Evolutionary conservation across 768 basidiomycete genomes (phyloP), one percentile per base, ranked within the genome.

Genomic region (Gautieria morchelliformis): DNA sequence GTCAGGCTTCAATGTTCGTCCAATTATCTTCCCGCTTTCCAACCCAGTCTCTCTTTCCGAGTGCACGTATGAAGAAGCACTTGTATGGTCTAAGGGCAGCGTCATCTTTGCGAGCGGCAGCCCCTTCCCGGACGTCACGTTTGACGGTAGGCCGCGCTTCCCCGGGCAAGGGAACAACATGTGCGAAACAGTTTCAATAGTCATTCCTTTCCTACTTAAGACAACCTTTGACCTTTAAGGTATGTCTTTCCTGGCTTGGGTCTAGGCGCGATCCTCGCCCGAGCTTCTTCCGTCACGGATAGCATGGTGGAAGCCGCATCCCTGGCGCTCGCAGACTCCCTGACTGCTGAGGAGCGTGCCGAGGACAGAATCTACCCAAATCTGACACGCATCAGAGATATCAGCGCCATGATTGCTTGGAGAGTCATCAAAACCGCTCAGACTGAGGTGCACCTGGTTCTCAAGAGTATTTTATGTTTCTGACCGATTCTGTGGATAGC

Each of bases 121-220:
- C 33, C 93, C 93, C 3, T 96, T 93, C 80, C 78, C 81, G 14
- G 74, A 78, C 47, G 75, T 84, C 61, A 64, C 70, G 56, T 85
- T 75, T 71, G 69, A 76, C 37, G 83, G 82, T 32, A 74, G 72
- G 53, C 75, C 62, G 35, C 72, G 85, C 62, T 83, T 85, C 61
- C 84, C 93, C 2, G 89, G 90, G 22, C 94, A 96, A 71, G 93
- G 93, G 27, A 96, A 95, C 69, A 97, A 95, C 70, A 93, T 93
- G 89, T 89, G 14, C 35, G 35, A 37, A 37, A 37, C 87, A 68
- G 86, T 87, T 85, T 76, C 83, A 83, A 15, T 22, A 33, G 33
- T 20, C 42, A 15, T 27, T 8, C 17, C 6, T 32, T 24, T 24
- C 17, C 4, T 50, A 19, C 11, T 56, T 4, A 22, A 30, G 35